phyloP scores from a whole-genome alignment of 2,329 filamentous ascomycete species.

The Pezicula carpinea region DNA sequence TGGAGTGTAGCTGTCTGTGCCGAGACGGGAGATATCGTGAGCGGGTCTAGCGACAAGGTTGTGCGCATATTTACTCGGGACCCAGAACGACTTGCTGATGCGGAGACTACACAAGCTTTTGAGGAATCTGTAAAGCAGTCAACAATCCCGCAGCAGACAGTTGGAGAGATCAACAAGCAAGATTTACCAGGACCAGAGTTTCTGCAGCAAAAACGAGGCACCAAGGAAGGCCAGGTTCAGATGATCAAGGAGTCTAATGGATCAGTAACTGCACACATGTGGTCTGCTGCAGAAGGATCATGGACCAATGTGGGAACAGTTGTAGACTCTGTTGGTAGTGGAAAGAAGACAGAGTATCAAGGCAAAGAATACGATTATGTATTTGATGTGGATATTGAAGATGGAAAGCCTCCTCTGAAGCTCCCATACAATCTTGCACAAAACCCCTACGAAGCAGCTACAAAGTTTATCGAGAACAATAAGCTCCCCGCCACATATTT shows the following conservation, averaged over 20 bases:
- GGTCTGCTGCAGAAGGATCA: conserved; percentile 66
- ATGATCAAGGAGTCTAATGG: conserved; percentile 84
- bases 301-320: conserved; percentile 94
- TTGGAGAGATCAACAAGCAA: conserved; percentile 84
- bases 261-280: conserved; percentile 80
- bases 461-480: conserved; percentile 85
- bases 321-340: conserved; percentile 79
- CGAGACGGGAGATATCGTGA: conserved; percentile 87
- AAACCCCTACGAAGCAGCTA: conserved; percentile 87
- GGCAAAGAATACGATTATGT: conserved; percentile 94
- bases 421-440: conserved; percentile 91
- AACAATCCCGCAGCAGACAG: conserved; percentile 80
- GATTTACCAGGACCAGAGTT: conserved; percentile 87
- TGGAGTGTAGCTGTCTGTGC: conserved; percentile 84
- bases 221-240: conserved; percentile 94
- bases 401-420: conserved; percentile 87
- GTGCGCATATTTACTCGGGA: conserved; percentile 80
- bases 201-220: conserved; percentile 73
- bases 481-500: conserved; percentile 83
- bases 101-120: conserved; percentile 66
- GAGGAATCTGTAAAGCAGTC: conserved; percentile 78
- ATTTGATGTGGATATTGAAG: conserved; percentile 94
- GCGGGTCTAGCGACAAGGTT: conserved; percentile 83
- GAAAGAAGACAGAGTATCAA: conserved; percentile 67
- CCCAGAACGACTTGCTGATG: conserved; percentile 62